Conservation (phyloP, 345 rosid genomes). For the Sisymbrium irio region DNA sequence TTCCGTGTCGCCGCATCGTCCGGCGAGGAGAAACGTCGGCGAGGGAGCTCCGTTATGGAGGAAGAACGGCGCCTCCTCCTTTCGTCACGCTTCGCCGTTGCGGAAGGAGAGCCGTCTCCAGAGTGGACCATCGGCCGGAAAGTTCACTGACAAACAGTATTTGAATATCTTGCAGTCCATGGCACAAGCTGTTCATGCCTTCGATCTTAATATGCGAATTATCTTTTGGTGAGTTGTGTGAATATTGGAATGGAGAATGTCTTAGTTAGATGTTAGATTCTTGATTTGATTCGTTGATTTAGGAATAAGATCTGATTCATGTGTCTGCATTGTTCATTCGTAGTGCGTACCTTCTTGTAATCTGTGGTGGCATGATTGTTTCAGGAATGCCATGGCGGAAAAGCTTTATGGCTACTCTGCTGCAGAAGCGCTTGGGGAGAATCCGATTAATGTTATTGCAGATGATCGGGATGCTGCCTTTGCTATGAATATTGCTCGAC, state of each 20-base stretch:
- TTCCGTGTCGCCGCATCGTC: slow-evolving; percentile 78
- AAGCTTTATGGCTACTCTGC: slow-evolving; percentile 75
- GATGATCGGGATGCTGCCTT: slow-evolving; percentile 56
- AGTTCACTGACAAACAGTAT: slow-evolving; percentile 67
- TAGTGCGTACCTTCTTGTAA: background rate
- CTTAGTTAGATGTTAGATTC: background rate
- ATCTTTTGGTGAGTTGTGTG: slow-evolving; percentile 69
- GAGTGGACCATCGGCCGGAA: slow-evolving; percentile 53
- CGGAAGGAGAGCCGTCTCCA: slow-evolving; percentile 63
- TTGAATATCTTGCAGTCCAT: slow-evolving; percentile 86
- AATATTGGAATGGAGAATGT: background rate
- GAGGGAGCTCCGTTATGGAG: slow-evolving; percentile 38
- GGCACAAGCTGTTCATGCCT: slow-evolving; percentile 92
- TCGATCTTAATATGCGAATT: slow-evolving; percentile 55
- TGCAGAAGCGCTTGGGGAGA: slow-evolving; percentile 74
- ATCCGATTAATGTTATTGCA: slow-evolving; percentile 62
- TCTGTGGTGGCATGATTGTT: slow-evolving; percentile 18
- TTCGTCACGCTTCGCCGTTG: slow-evolving; percentile 82
- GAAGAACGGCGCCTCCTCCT: slow-evolving; percentile 62
- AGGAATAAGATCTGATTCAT: background rate
- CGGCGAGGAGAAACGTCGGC: slow-evolving; percentile 40
- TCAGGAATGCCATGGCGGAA: slow-evolving; percentile 90
- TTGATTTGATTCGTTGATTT: background rate
- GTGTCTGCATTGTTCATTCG: slow-evolving; percentile 4
- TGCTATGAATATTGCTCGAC: slow-evolving; percentile 51